Conservation (phyloP, 2,329 filamentous ascomycete species). For the Zasmidium angulare region DNA sequence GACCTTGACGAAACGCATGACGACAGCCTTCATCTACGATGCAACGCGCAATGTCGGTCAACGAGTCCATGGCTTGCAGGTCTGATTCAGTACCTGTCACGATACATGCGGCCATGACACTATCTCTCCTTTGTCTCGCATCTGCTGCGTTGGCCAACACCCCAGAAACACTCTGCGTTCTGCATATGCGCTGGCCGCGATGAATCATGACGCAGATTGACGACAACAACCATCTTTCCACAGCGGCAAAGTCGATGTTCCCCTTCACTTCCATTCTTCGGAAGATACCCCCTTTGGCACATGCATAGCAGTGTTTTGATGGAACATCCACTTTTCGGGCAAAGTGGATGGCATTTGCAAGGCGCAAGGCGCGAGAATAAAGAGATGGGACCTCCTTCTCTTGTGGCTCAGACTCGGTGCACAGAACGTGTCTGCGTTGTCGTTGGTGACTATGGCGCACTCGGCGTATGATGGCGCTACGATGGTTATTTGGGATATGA, state of each 20-base stretch:
- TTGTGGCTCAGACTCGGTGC: neutral
- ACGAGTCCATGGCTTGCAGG: neutral
- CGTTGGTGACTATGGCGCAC: no score
- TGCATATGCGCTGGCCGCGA: constrained; percentile 19
- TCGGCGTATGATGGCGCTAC: constrained; percentile 3
- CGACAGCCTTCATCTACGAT: neutral
- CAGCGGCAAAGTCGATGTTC: neutral
- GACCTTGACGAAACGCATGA: neutral
- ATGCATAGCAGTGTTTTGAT: constrained; percentile 19
- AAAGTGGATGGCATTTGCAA: constrained; percentile 13
- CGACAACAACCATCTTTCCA: neutral
- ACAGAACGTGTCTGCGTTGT: neutral
- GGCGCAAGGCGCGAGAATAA: constrained; percentile 15
- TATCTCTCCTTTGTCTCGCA: constrained; percentile 25
- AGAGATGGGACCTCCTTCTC: neutral
- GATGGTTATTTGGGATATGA: constrained; percentile 4
- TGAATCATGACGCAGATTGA: neutral
- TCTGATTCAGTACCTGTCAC: neutral
- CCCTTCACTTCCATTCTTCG: neutral
- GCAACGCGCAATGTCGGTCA: neutral
- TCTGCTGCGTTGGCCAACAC: constrained; percentile 27
- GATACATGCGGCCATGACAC: neutral
- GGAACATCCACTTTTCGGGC: constrained; percentile 9
- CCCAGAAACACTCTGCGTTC: constrained; percentile 1
- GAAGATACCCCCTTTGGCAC: constrained; percentile 14